These are phyloP conservation scores for Aaosphaeria arxii DNA, from an alignment of 2,329 filamentous ascomycete species.

Conservation along the genomic window DNA sequence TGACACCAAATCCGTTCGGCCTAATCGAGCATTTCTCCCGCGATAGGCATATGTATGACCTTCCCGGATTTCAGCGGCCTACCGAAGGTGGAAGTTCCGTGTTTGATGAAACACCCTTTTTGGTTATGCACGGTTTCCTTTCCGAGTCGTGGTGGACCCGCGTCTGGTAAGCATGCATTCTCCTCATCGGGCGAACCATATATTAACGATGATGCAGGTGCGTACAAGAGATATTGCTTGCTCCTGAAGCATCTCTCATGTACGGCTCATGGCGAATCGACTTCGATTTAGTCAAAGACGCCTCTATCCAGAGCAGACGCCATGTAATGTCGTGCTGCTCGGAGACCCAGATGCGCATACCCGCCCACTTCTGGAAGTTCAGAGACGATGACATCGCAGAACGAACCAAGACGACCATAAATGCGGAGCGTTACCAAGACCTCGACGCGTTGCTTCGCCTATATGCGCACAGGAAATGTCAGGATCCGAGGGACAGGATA, in stretches of 20 bases:
- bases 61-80: background rate
- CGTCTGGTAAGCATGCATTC: background rate
- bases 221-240: conserved; percentile 1
- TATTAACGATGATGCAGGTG: background rate
- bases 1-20: background rate
- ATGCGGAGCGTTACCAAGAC: background rate
- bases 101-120: background rate
- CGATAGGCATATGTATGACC: background rate
- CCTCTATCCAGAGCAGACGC: background rate
- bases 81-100: background rate
- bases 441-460: background rate
- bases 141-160: background rate
- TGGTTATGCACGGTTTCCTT: background rate
- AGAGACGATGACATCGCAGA: background rate
- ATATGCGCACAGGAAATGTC: background rate
- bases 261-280: background rate
- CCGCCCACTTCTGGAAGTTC: background rate
- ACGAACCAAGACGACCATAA: background rate
- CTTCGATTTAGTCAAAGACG: background rate
- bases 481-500: conserved; percentile 3
- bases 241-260: background rate
- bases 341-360: background rate
- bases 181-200: no score
- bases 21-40: conserved; percentile 1
- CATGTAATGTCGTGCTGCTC: background rate